Conservation (phyloP, 306 rosid genomes). For the Adenanthera pavonina region DNA sequence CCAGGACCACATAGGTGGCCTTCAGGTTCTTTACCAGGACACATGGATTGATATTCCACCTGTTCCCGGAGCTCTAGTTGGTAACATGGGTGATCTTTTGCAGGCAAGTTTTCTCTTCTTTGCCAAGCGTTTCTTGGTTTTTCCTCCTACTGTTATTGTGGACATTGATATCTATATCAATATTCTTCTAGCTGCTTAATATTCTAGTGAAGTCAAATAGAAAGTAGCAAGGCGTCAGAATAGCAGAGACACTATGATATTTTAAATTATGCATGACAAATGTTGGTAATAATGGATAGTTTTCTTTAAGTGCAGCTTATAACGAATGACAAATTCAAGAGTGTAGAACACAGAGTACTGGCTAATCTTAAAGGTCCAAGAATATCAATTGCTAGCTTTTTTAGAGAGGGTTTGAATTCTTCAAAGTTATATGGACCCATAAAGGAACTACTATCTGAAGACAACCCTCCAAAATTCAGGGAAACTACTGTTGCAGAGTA, state of each 20-base stretch:
- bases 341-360: constrained; percentile 43
- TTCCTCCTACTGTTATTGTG: background rate
- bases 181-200: too few species aligned
- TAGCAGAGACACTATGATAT: too few species aligned
- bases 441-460: constrained; percentile 58
- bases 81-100: constrained; percentile 46
- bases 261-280: background rate
- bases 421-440: constrained; percentile 54
- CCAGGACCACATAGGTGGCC: constrained; percentile 48
- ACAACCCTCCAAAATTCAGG: constrained; percentile 54
- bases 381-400: constrained; percentile 47
- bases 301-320: constrained; percentile 36
- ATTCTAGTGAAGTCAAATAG: too few species aligned
- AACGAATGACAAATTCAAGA: constrained; percentile 49
- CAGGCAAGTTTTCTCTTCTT: constrained; percentile 39
- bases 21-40: constrained; percentile 33
- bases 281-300: background rate
- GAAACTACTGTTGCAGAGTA: constrained; percentile 46
- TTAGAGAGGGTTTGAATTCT: background rate
- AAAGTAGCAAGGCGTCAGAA: too few species aligned
- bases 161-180: too few species aligned
- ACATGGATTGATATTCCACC: constrained; percentile 39
- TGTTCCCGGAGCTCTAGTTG: constrained; percentile 37
- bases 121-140: background rate
- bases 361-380: constrained; percentile 45